Base-by-base conservation (phyloP, 768 basidiomycete genomes). In the Pleurotus pulmonarius region DNA sequence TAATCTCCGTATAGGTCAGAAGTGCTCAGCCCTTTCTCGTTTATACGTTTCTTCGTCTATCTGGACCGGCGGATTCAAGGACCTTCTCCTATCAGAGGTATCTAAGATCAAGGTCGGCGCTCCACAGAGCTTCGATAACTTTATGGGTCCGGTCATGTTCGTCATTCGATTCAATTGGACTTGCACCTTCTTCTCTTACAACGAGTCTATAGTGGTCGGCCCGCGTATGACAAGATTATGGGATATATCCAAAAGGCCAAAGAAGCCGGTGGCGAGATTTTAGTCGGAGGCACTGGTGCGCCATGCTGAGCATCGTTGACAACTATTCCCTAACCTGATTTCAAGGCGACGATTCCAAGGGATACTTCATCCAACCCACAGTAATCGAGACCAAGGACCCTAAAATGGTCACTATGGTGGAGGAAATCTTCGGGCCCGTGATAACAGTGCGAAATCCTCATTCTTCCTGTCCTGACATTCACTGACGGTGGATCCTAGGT, bases 371-470 rank as follows among this genome's bases (percentile, higher is more conserved):
- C 57, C 85, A 94, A 69, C 97, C 97, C 3, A 99, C 97, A 6
- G 85, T 98, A 57, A 95, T 99, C 64, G 73, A 92, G 58, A 96
- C 88, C 63, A 90, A 90, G 66, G 92, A 98, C 68, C 94, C 97
- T 40, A 83, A 83, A 58, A 90, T 86, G 1, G 71, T 95, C 44
- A 95, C 94, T 1, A 91, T 99, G 84, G 82, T 81, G 5, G 92
- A 98, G 62, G 97, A 99, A 74, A 91, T 99, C 64, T 98, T 99
- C 64, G 97, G 97, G 1, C 97, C 97, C 22, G 95, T 98, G 37
- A 64, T 98, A 52, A 96, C 95, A 37, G 92, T 92, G 60, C 48
- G 76, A n/a, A 43, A 34, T 9, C 7, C 29, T 11, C 29, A 9
- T 34, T 34, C 29, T 29, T 29, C 29, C 29, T 7, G 1, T n/a